A percentile compares a stretch with the other conserved stretches of the same genome.
Conservation (phyloP, 805 yeast genomes). For the Metschnikowia hibisci region DNA sequence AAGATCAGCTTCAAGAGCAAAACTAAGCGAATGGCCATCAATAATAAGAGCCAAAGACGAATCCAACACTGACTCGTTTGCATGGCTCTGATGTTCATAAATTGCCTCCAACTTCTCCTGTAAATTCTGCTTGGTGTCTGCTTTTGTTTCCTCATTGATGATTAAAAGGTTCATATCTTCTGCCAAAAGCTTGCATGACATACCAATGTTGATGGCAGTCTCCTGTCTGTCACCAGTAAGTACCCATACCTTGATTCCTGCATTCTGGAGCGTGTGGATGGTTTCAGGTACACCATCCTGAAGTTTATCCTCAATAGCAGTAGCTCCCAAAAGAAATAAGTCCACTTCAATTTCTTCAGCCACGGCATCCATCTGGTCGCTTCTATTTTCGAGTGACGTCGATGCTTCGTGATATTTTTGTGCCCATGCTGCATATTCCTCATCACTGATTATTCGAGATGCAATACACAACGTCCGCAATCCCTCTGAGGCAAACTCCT, state of each 20-base stretch:
- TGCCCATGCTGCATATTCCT: conserved; percentile 74
- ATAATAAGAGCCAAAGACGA: conserved; percentile 84
- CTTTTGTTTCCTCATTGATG: conserved; percentile 80
- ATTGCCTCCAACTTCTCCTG: conserved; percentile 74
- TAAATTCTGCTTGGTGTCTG: conserved; percentile 71
- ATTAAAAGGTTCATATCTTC: conserved; percentile 94
- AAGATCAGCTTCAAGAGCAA: conserved; percentile 75
- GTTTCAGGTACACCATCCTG: conserved; percentile 99
- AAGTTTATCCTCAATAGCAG: conserved; percentile 95
- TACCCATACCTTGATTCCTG: conserved; percentile 97
- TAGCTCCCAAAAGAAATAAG: conserved; percentile 84
- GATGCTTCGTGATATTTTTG: conserved; percentile 70
- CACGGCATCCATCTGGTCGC: conserved; percentile 74
- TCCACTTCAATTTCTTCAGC: conserved; percentile 86
- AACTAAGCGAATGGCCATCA: conserved; percentile 89
- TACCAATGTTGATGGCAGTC: conserved; percentile 96
- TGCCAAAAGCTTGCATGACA: conserved; percentile 90
- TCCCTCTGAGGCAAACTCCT: conserved; percentile 96
- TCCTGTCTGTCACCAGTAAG: conserved; percentile 98
- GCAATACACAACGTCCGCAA: conserved; percentile 93
- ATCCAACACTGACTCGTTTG: conserved; percentile 51
- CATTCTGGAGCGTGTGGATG: conserved; percentile 89
- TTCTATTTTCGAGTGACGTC: conserved; percentile 71
- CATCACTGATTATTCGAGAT: conserved; percentile 69
- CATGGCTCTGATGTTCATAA: conserved; percentile 57